phyloP scores from a whole-genome alignment of 495 filamentous ascomycete species.

The Penicillium ochrochloron region DNA sequence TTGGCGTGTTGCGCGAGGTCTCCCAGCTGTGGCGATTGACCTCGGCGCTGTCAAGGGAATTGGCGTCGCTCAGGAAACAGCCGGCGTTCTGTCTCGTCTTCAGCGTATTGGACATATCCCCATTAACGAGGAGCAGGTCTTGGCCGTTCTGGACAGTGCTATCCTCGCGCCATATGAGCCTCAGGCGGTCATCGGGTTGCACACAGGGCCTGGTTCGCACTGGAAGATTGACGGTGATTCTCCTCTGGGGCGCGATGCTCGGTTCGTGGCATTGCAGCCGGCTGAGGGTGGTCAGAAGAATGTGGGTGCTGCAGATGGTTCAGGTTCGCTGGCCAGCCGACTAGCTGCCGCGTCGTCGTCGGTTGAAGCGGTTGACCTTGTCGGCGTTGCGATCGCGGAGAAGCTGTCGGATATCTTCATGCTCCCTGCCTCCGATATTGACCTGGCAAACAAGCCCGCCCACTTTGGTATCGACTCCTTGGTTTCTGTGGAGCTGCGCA shows the following conservation, averaged over 20 bases:
- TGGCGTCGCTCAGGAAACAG: conserved; percentile 30
- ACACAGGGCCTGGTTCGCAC: background rate
- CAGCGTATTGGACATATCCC: background rate
- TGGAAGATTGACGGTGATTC: background rate
- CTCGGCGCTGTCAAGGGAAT: conserved; percentile 36
- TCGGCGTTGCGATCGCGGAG: conserved; percentile 11
- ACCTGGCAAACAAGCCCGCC: conserved; percentile 18
- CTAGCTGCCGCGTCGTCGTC: background rate
- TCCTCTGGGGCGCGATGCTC: conserved; percentile 7
- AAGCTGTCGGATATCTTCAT: conserved; percentile 26
- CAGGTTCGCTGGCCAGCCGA: background rate
- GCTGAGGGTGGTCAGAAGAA: background rate
- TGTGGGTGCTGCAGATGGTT: background rate
- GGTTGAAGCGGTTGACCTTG: background rate
- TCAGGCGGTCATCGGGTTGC: conserved; percentile 22
- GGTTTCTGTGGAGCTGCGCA: conserved; percentile 40
- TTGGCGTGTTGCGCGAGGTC: conserved; percentile 31
- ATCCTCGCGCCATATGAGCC: conserved; percentile 1
- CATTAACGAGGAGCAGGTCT: conserved; percentile 2
- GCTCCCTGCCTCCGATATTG: conserved; percentile 25
- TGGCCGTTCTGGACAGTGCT: background rate
- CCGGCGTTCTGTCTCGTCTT: background rate
- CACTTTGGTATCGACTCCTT: conserved; percentile 43
- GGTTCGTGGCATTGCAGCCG: conserved; percentile 1
- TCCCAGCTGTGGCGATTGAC: conserved; percentile 33